phyloP scores from a whole-genome alignment of 371 early-diverging fungal species.

The Cokeromyces recurvatus region DNA sequence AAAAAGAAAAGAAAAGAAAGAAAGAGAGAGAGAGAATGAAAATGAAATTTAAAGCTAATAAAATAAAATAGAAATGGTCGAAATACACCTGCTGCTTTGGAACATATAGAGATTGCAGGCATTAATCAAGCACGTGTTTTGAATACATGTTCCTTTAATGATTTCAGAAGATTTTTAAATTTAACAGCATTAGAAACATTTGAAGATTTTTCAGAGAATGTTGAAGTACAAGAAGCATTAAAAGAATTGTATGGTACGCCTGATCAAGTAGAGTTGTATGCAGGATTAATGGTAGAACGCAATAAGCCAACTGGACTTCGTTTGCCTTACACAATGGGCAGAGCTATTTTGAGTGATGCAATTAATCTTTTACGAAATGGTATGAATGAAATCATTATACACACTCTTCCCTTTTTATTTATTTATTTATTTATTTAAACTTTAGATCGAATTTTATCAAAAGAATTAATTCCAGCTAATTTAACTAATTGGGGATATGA shows the following conservation, averaged over 20 bases:
- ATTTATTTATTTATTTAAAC: too few relatives aligned
- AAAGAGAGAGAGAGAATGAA: too few relatives aligned
- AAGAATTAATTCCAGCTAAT: conserved; percentile 33
- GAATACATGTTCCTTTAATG: conserved; percentile 42
- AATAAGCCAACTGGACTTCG: conserved; percentile 34
- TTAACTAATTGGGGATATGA: conserved; percentile 40
- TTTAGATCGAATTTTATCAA: conserved; percentile 23
- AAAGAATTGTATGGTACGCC: conserved; percentile 38
- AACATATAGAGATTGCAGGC: conserved; percentile 43
- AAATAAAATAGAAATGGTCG: conserved; percentile 30
- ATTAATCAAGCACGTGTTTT: conserved; percentile 37
- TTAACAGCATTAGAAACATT: conserved; percentile 33
- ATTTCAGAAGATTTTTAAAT: conserved; percentile 39
- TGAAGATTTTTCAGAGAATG: conserved; percentile 38
- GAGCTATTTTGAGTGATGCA: conserved; percentile 51
- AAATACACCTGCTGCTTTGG: conserved; percentile 36
- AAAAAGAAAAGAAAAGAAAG: neutral
- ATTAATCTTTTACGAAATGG: conserved; percentile 50
- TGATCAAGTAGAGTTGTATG: conserved; percentile 48
- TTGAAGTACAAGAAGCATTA: conserved; percentile 31
- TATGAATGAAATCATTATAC: conserved; percentile 10
- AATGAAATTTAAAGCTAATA: too few relatives aligned
- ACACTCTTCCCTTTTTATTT: neutral
- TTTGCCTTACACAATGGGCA: conserved; percentile 44
- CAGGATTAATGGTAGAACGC: conserved; percentile 45